Percentiles rank a stretch among this genome's conserved stretches.
phyloP scores from a whole-genome alignment of 306 rosid genomes.

The Pueraria montana region DNA sequence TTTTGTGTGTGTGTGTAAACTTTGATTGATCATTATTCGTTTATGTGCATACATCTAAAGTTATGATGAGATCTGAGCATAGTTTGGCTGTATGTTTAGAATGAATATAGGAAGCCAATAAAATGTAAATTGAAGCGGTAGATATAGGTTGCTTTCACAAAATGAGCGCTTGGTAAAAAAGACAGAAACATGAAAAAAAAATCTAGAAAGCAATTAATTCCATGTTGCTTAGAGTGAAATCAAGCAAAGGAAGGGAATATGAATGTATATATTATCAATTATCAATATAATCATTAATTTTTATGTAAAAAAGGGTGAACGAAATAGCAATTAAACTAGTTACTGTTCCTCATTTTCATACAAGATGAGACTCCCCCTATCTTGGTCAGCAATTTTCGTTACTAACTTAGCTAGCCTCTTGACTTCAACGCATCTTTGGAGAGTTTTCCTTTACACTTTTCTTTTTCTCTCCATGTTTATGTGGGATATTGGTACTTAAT shows the following conservation, averaged over 20 bases:
- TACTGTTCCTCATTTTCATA: not conserved
- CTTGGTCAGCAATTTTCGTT: not conserved
- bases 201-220: not conserved
- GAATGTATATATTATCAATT: not conserved
- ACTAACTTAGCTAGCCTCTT: not conserved
- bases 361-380: not conserved
- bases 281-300: not conserved
- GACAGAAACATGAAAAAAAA: not conserved
- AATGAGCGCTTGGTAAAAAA: not conserved
- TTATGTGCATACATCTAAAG: not conserved
- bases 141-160: constrained; percentile 33
- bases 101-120: not conserved
- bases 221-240: constrained; percentile 32
- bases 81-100: not conserved
- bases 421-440: constrained; percentile 8
- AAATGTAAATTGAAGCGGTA: constrained; percentile 2
- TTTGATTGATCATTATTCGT: not conserved
- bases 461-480: not conserved
- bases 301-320: not conserved
- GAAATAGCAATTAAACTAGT: not conserved
- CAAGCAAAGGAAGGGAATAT: not conserved
- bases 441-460: not conserved
- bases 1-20: not conserved
- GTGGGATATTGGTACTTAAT: not conserved
- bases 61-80: not conserved